Percentiles rank a stretch among this genome's conserved stretches.
phyloP scores from a whole-genome alignment of 2,329 filamentous ascomycete species.

The Biscogniauxia marginata region DNA sequence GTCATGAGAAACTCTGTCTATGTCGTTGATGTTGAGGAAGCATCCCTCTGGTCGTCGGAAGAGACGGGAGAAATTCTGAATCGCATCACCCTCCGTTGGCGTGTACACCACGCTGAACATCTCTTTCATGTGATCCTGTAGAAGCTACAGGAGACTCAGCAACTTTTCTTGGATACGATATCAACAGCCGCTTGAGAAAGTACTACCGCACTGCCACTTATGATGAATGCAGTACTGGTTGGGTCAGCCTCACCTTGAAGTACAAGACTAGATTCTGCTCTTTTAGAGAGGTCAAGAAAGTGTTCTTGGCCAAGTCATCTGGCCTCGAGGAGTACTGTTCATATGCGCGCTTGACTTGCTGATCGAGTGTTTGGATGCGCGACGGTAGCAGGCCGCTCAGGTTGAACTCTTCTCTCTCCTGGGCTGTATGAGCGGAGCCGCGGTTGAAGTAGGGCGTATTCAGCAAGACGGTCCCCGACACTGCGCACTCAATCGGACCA shows the following conservation, averaged over 20 bases:
- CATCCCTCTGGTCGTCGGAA: constrained; percentile 80
- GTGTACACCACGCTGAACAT: constrained; percentile 94
- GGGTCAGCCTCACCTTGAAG: constrained; percentile 55
- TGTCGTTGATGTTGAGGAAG: constrained; percentile 72
- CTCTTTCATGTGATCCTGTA: constrained; percentile 76
- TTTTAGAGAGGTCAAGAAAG: constrained; percentile 50
- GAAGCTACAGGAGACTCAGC: constrained; percentile 47
- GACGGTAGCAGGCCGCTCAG: constrained; percentile 72
- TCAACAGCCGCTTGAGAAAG: too few relatives aligned
- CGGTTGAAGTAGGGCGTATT: constrained; percentile 75
- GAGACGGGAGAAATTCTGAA: constrained; percentile 76
- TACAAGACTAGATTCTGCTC: constrained; percentile 84
- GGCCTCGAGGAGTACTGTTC: constrained; percentile 67
- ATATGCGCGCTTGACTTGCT: constrained; percentile 76
- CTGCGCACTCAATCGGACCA: constrained; percentile 49
- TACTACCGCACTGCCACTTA: too few relatives aligned
- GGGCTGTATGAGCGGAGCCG: constrained; percentile 74
- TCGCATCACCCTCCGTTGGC: constrained; percentile 85
- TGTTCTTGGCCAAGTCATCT: constrained; percentile 64
- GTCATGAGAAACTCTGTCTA: constrained; percentile 63
- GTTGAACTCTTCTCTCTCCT: constrained; percentile 79
- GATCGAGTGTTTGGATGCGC: constrained; percentile 70
- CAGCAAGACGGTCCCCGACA: constrained; percentile 55
- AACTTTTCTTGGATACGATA: too few relatives aligned
- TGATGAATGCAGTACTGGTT: background rate